Evolutionary conservation across 345 rosid genomes (phyloP), one percentile per base, ranked within the genome.

Genomic region (Pseudoturritis turrita): DNA sequence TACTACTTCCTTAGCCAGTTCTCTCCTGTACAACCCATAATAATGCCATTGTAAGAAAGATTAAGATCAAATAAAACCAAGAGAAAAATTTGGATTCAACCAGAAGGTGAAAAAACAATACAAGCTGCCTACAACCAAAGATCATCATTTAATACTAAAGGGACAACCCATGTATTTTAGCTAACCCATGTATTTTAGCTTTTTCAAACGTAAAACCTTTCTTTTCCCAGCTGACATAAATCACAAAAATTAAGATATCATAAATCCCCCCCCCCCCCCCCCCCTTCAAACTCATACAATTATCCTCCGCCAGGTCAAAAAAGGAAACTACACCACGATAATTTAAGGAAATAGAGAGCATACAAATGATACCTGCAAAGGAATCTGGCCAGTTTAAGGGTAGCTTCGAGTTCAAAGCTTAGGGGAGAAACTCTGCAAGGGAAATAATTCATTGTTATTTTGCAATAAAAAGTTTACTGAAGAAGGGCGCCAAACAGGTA

Each of bases 351-450:
- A 57, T 11, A 70, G 51, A 55, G 43, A 56, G 71, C 58, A 56
- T 39, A 70, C 40, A 63, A n/a, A 45, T 50, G 54, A 62, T 63
- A 96, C 99, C 96, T 96, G 87, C 96, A 92, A 62, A 96, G 95
- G 81, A 86, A 96, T 80, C 99, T 88, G 67, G 99, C 99, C 78
- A 92, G 77, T 77, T 96, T 91, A 76, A 91, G 81, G 19, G 86
- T 88, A 68, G 96, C 97, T 84, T 95, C 99, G 45, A 95, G 97
- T 75, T 95, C 99, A 87, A 96, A 96, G 86, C 95, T 90, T 71
- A 96, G 71, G 11, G 98, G 99, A 14, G 98, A 96, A 75, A 96
- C 98, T 78, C 97, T 92, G 91, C 80, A 84, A 41, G 61, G 41
- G 61, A 56, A 62, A 62, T 26, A 79, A 74, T 21, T 57, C 60